Base-by-base conservation (phyloP, 2,329 filamentous ascomycete species). In the Ophiostoma tasmaniense region DNA sequence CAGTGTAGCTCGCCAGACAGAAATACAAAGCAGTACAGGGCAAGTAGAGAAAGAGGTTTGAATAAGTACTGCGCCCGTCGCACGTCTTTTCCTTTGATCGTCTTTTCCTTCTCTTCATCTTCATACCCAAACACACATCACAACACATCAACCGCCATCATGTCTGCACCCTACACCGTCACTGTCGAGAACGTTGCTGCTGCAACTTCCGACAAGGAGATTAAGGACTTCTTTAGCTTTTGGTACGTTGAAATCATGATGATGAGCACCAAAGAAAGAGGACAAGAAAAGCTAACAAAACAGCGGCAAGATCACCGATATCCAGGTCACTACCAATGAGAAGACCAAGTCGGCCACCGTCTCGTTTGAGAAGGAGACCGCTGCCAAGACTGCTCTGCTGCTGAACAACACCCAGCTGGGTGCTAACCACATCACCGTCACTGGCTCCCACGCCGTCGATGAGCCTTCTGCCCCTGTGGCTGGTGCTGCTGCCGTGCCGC, bases 141-240 rank as follows among this genome's bases (percentile, higher is more conserved):
- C n/a, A 17, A 35, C 22, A n/a, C 50, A 61, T 35, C 13, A 35
- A 35, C 52, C 59, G 17, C 25, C 70, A 74, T 14, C 11, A 72
- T 74, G 73, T 70, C 73, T 50, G 66, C 50, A 66, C 68, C 70
- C 67, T 74, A 68, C 70, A 73, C 72, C 30, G 69, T 74, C 73
- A 83, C 93, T 81, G 93, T 98, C 76, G 90, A 91, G 81, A 93
- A 95, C 82, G 97, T 99, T 81, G 88, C 91, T 74, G 78, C 83
- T 72, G 81, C 89, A 78, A 97, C 94, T 69, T 88, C 86, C 74
- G 93, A 99, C 80, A 90, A 93, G 81, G 93, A 98, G 81, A 89
- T 99, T 75, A 88, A 88, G 77, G 93, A 97, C 78, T 99, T 99
- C 85, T 99, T 99, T 85, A 95, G 90, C 83, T 98, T 98, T 81